A percentile compares a stretch with the other conserved stretches of the same genome.
Evolutionary conservation across 2,329 filamentous ascomycete genomes (phyloP).

Genomic region (Neonectria magnoliae): DNA sequence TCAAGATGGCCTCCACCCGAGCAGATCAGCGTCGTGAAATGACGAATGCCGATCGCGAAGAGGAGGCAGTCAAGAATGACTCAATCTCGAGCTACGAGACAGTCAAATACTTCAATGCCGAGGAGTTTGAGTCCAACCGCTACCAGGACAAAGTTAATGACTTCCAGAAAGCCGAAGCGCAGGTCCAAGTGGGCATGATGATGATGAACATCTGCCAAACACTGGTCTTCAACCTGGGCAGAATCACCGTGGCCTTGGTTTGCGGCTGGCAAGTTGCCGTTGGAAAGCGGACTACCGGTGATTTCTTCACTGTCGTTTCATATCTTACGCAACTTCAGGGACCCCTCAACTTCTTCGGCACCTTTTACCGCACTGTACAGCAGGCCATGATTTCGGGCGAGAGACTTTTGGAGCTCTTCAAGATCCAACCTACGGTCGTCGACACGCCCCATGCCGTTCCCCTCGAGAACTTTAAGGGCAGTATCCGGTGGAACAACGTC

Average conservation of each 20-base stretch:
- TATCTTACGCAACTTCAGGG: slow-evolving; percentile 84
- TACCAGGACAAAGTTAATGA: slow-evolving; percentile 76
- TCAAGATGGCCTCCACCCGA: slow-evolving; percentile 93
- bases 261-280: slow-evolving; percentile 80
- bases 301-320: slow-evolving; percentile 78
- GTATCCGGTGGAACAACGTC: slow-evolving; percentile 88
- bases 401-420: slow-evolving; percentile 93
- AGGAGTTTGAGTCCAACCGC: slow-evolving; percentile 79
- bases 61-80: slow-evolving; percentile 98
- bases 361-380: slow-evolving; percentile 95
- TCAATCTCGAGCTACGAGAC: slow-evolving; percentile 99
- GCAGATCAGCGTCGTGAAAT: slow-evolving; percentile 91
- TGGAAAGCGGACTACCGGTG: slow-evolving; percentile 71
- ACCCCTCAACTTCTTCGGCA: slow-evolving; percentile 88
- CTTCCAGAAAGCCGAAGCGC: slow-evolving; percentile 79
- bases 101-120: slow-evolving; percentile 90
- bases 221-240: slow-evolving; percentile 80
- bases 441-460: slow-evolving; percentile 74
- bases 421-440: slow-evolving; percentile 90
- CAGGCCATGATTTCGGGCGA: slow-evolving; percentile 98
- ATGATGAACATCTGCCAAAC: slow-evolving; percentile 85
- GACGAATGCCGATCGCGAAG: slow-evolving; percentile 93
- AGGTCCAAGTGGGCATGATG: slow-evolving; percentile 80
- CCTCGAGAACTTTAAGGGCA: slow-evolving; percentile 76
- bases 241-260: slow-evolving; percentile 77